phyloP scores from a whole-genome alignment of 2,329 filamentous ascomycete species.

The Xylaria arbuscula region DNA sequence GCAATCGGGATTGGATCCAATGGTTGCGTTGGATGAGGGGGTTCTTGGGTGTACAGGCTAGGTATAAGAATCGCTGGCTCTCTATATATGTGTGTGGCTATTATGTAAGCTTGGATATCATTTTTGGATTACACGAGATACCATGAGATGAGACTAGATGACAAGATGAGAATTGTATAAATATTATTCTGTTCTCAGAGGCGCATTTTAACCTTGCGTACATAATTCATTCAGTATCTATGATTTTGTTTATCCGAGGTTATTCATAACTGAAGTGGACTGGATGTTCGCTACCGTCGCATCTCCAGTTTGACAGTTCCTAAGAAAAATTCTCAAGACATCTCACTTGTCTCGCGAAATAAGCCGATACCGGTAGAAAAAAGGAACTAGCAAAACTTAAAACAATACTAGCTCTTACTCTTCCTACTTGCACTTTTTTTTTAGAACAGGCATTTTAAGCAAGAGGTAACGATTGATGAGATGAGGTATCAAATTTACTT shows the following conservation, averaged over 20 bases:
- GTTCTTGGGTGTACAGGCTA: neutral
- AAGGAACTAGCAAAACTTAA: too few species aligned
- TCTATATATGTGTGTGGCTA: neutral
- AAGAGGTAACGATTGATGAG: too few species aligned
- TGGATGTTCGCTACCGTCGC: neutral
- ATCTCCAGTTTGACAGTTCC: neutral
- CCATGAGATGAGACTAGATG: slow-evolving; percentile 10
- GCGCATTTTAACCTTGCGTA: neutral
- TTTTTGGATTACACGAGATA: slow-evolving; percentile 30
- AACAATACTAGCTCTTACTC: too few species aligned
- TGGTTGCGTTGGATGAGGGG: neutral
- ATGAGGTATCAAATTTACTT: slow-evolving; percentile 21
- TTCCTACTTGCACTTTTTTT: too few species aligned
- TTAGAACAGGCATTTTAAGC: too few species aligned
- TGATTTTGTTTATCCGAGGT: too few species aligned
- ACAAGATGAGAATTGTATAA: slow-evolving; percentile 18
- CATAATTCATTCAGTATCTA: too few species aligned
- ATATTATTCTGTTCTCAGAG: neutral
- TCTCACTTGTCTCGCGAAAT: too few species aligned
- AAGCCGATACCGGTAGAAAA: too few species aligned
- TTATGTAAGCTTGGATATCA: slow-evolving; percentile 19
- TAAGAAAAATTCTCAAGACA: too few species aligned
- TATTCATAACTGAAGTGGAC: too few species aligned
- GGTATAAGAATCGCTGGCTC: neutral
- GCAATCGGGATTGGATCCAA: too few species aligned